Conservation (phyloP, 768 basidiomycete species). For the Mycena chlorophos region DNA sequence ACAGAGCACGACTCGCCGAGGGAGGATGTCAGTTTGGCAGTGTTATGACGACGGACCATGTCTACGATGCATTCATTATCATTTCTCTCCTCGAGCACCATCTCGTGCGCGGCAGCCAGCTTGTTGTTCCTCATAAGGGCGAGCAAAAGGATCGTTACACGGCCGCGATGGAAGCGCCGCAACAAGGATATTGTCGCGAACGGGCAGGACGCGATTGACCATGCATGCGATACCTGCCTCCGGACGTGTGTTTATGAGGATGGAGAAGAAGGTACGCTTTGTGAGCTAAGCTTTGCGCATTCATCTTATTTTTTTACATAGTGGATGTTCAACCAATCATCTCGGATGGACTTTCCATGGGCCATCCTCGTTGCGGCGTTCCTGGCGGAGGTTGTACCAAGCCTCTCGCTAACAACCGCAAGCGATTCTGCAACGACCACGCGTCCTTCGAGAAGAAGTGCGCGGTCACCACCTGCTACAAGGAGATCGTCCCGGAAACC, state of each 20-base stretch:
- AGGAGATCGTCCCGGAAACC: neutral
- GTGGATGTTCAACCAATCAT: conserved; percentile 2
- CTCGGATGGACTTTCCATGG: conserved; percentile 21
- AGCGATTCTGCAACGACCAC: conserved; percentile 22
- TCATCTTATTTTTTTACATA: neutral
- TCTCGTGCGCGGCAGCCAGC: neutral
- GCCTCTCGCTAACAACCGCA: conserved; percentile 17
- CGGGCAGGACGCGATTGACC: conserved; percentile 26
- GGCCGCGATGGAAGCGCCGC: conserved; percentile 25
- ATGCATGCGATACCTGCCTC: conserved; percentile 31
- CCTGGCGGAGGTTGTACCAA: conserved; percentile 13
- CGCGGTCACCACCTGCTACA: conserved; percentile 11
- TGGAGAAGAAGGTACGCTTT: conserved; percentile 5
- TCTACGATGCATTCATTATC: conserved; percentile 34
- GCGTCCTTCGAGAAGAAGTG: conserved; percentile 2
- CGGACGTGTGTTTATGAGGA: conserved; percentile 19
- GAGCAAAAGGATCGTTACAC: conserved; percentile 27
- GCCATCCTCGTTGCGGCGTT: conserved; percentile 17
- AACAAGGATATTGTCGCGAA: conserved; percentile 25
- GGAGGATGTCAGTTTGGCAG: conserved; percentile 23
- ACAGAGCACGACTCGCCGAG: conserved; percentile 2
- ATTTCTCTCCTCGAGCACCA: conserved; percentile 28
- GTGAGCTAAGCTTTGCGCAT: neutral
- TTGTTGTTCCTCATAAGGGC: conserved; percentile 28
- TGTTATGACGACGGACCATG: conserved; percentile 26